Evolutionary conservation across 495 filamentous ascomycete species (phyloP), one percentile per base, ranked within the genome.

Genomic region (Penicillium taxi): DNA sequence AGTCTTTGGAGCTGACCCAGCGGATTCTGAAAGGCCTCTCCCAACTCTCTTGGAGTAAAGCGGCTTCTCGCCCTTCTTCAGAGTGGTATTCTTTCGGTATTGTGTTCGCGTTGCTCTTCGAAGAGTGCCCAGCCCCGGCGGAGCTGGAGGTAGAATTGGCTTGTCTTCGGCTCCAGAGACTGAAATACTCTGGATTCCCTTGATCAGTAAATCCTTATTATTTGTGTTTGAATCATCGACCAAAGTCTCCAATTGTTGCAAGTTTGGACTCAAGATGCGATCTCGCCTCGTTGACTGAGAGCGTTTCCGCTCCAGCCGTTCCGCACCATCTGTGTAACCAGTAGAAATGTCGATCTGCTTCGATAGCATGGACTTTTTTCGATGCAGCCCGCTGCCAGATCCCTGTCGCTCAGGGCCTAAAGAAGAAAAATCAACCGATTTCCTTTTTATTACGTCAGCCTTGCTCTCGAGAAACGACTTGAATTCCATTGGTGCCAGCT

Each of bases 331-430:
- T 37, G 77, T 68, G 54, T 91, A 94, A 26, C 81, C 82, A 3
- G 73, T 72, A 4, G 72, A 70, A 42, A 73, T 81, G 45, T 95
- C 84, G 36, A 99, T 83, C 58, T 96, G 88, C 45, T 78, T 78
- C 5, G 89, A 96, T 8, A 99, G 68, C 88, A 94, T 96, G 0
- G 90, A 96, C 56, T 89, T 89, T 62, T 95, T 95, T 49, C 91
- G 78, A 45, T 80, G 71, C 37, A 96, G 59, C 26, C 82, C 69
- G 13, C 73, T 71, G 4, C 56, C 68, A 2, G 83, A 81, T 26
- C 73, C 70, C 37, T 70, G 67, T 21, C 78, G 63, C 13, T 81
- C 73, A 2, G 81, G 48, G 2, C 79, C 74, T 39, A 94, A 64
- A 41, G 65, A 52, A 5, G 82, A 70, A 58, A 63, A 60, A 29